Evolutionary conservation across 2,329 filamentous ascomycete genomes (phyloP), one percentile per base, ranked within the genome.

Genomic region (Colletotrichum cordylinicola): DNA sequence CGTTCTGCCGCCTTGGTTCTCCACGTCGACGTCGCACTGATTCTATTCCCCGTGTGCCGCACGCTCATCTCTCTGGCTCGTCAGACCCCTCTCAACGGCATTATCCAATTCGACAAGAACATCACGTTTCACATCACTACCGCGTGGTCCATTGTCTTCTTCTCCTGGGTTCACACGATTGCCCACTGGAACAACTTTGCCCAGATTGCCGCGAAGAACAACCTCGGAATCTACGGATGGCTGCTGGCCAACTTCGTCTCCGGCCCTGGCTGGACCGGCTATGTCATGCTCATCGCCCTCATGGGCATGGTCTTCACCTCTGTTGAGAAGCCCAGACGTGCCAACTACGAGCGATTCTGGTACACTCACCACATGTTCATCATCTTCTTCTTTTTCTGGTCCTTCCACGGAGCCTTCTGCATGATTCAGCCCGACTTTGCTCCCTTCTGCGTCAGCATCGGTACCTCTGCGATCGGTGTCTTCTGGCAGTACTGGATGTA

Each of bases 401-500:
- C 94, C n/a, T 91, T 96, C 80, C 95, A 98, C 85, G 95, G 95
- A 74, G 94, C 94, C 31, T 97, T 96, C 87, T 96, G 95, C 85
- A 96, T 97, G 95, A 96, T 96, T 81, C 94, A 95, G 84, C 93
- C 94, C 68, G 95, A 97, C 82, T 91, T 94, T 77, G 93, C 93
- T 8, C 94, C 95, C 2, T 96, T 94, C 83, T 96, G 95, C 85
- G 89, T 91, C 72, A 92, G 93, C 74, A 88, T 95, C 76, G 92
- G 92, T 77, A 87, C 90, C 12, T 88, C 90, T 31, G 91, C 92
- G 35, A 88, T 93, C 77, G 95, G 94, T 80, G 94, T 96, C 70
- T 97, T 98, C 84, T 97, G 94, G 94, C 93, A 96, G 86, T 97
- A 94, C 87, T 97, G 94, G 94, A 93, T 95, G 90, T 95, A 95